Evolutionary conservation across 352 stramenopile genomes (phyloP), one percentile per base, ranked within the genome.

Genomic region (Hyaloperonospora brassicae): DNA sequence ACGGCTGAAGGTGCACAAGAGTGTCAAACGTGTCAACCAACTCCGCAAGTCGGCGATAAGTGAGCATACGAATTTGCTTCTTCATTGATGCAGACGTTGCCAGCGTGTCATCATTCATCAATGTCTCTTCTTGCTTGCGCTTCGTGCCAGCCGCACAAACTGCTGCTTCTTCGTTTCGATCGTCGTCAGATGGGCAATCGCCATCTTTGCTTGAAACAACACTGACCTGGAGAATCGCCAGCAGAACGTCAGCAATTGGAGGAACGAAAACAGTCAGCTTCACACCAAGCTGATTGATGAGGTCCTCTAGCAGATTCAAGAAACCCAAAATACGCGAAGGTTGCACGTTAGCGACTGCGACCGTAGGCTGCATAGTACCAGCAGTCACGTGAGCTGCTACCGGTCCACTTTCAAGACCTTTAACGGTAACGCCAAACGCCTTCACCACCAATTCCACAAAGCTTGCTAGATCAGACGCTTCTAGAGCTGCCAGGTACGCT

Each of bases 361-460:
- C n/a, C 7, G 70, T 61, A 48, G 65, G 62, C 23, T 48, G 61
- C 45, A 70, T 55, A n/a, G 51, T 17, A 21, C 41, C 46, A 48
- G 12, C 14, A 13, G 17, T 31, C 14, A 66, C 54, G n/a, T 73
- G 49, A 27, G 48, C 31, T 34, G 22, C 41, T 34, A 53, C 21
- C 25, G 39, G 25, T 27, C 23, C 25, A 36, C 24, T 47, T 2
- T 61, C 43, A 9, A 59, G 43, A 2, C 42, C 36, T 50, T 62
- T 57, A 50, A 87, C 68, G 23, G 68, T 52, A 9, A 91, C 62
- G 46, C 91, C 69, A 58, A 97, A 97, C 1, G 88, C 80, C 5
- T 88, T 80, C 21, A 95, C 68, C 17, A 97, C 89, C 17, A 97
- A 64, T 52, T 89, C 73, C 22, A 97, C 76, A 55, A 97, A 96